phyloP scores from a whole-genome alignment of 1,284 basidiomycete species.

The Pseudozyma sp. region DNA sequence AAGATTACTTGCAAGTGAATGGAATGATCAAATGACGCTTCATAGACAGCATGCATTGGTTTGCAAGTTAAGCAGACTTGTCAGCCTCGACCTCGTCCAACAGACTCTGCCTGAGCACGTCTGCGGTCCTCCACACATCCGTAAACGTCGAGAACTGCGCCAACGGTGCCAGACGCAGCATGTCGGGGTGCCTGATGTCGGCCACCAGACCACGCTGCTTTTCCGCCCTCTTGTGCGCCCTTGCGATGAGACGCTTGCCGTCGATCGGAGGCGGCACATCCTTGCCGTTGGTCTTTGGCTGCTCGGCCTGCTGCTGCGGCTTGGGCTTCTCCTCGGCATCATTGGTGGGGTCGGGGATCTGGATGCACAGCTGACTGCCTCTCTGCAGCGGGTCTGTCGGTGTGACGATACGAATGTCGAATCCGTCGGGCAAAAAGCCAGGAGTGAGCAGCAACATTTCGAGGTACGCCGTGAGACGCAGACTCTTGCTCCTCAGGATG shows the following conservation, averaged over 20 bases:
- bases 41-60: too few species aligned
- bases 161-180: constrained; percentile 63
- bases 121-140: constrained; percentile 62
- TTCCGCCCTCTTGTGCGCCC: constrained; percentile 55
- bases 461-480: constrained; percentile 62
- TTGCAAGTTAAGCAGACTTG: neutral
- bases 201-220: constrained; percentile 56
- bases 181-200: constrained; percentile 63
- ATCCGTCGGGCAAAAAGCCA: constrained; percentile 51
- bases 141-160: constrained; percentile 60
- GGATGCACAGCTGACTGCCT: constrained; percentile 61
- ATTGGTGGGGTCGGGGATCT: constrained; percentile 42
- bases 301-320: constrained; percentile 5
- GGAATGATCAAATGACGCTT: too few species aligned
- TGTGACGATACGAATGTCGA: constrained; percentile 55
- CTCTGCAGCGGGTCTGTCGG: constrained; percentile 56
- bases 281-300: constrained; percentile 15
- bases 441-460: constrained; percentile 51
- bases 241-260: constrained; percentile 46
- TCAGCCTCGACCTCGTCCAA: constrained; percentile 34
- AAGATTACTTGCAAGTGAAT: too few species aligned
- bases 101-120: constrained; percentile 48
- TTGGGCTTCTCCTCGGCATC: constrained; percentile 3
- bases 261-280: constrained; percentile 57
- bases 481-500: constrained; percentile 47